phyloP scores from a whole-genome alignment of 2,329 filamentous ascomycete genomes.

The Rhinocladiella mackenziei region DNA sequence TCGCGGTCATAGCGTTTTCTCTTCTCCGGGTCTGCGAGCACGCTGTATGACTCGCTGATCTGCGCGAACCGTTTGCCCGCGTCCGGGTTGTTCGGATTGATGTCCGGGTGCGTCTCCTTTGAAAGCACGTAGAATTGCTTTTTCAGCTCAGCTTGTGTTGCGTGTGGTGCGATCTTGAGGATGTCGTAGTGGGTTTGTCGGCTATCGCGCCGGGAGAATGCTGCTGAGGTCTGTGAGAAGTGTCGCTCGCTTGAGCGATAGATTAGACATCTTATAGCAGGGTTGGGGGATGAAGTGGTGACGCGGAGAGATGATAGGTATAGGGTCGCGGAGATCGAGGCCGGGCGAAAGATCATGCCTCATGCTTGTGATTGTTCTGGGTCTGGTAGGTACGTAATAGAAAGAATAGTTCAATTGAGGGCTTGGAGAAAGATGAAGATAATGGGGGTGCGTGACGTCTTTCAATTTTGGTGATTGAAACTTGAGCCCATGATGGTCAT shows the following conservation, averaged over 20 bases:
- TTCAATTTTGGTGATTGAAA: too few species aligned
- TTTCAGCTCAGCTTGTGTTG: conserved; percentile 75
- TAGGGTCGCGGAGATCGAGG: conserved; percentile 8
- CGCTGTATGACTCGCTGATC: conserved; percentile 77
- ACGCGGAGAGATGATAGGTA: conserved; percentile 22
- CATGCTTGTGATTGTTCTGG: conserved; percentile 21
- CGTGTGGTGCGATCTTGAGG: conserved; percentile 66
- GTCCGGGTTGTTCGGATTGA: conserved; percentile 70
- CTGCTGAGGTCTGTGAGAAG: conserved; percentile 20
- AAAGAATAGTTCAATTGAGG: too few species aligned
- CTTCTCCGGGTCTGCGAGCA: conserved; percentile 68
- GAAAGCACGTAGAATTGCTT: conserved; percentile 90
- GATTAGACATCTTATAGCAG: conserved; percentile 1
- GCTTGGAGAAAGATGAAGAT: too few species aligned
- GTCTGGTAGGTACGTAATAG: not conserved
- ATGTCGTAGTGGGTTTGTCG: conserved; percentile 72
- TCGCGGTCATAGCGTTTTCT: conserved; percentile 75
- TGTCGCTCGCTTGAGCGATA: conserved; percentile 2
- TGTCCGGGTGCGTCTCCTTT: conserved; percentile 88
- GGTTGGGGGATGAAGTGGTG: conserved; percentile 17
- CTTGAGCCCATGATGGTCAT: too few species aligned
- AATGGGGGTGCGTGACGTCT: too few species aligned
- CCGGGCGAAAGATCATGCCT: conserved; percentile 28
- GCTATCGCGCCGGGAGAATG: conserved; percentile 15
- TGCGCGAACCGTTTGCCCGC: conserved; percentile 74